Base-by-base conservation (phyloP, 176 grass and related monocot species). In the Stipa capillata region DNA sequence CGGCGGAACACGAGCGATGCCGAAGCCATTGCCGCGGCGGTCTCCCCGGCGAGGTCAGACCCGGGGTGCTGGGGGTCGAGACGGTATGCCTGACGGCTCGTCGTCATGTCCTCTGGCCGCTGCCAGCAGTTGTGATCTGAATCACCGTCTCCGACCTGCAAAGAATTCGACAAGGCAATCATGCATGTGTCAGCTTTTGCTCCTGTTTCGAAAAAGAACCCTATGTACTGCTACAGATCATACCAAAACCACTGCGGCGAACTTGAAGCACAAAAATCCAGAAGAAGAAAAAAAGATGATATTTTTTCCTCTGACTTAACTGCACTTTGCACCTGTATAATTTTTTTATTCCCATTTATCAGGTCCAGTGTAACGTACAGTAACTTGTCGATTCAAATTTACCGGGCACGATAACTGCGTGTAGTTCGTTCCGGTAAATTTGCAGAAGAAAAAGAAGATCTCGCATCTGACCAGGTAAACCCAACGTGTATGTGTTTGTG, bases 21-120 rank as follows among this genome's bases (percentile, higher is more conserved):
- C 8, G 95, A 83, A 3, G 95, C 91, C 92, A 97, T 97, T 0
- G 95, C 95, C 0, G 92, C 95, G 1, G 95, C 92, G 0, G 92
- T 97, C 64, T 94, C 95, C 0, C 83, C 95, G 23, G 95, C 95
- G 52, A 97, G 91, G 21, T 97, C 95, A 5, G 95, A 97, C 0
- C 95, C 95, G 0, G 95, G 95, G 53, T 87, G 60, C 74, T 88
- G 39, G 9, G 89, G 53, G n/a, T 97, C 92, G 2, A 97, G 77
- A 29, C 85, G 85, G 53, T 97, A 97, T 1, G 95, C 95, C 60
- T 76, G 82, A 0, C 95, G 92, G 82, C 83, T 97, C 11, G 95
- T 97, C 18, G 89, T 94, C 95, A 97, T 97, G 62, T 97, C 95
- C 87, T 97, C 95, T n/a, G 95, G 95, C 65, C 95, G 85, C 58